A percentile compares a stretch with the other conserved stretches of the same genome.
Conservation (phyloP, 2,329 filamentous ascomycete species). For the Scedosporium boydii region DNA sequence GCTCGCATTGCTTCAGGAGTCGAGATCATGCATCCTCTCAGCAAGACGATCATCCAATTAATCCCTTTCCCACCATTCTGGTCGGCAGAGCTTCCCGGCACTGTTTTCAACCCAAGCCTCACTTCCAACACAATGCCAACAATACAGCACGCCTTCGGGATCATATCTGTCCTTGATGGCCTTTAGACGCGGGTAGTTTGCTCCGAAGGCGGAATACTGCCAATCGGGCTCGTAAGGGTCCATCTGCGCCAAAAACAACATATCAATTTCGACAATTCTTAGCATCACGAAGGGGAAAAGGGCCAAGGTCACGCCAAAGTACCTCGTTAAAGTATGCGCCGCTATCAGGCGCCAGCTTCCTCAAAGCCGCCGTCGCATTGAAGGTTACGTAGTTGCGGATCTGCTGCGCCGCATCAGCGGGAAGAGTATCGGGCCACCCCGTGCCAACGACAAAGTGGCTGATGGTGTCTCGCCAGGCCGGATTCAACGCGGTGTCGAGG, state of each 20-base stretch:
- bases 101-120: constrained; percentile 18
- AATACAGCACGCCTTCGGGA: constrained; percentile 22
- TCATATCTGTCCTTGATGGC: constrained; percentile 24
- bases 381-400: constrained; percentile 18
- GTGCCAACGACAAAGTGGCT: constrained; percentile 11
- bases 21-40: too few relatives aligned
- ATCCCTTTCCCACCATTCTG: neutral
- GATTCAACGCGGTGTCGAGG: constrained; percentile 16
- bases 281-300: neutral
- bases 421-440: constrained; percentile 11
- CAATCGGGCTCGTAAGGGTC: constrained; percentile 22
- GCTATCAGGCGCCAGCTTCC: constrained; percentile 25
- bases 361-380: constrained; percentile 19
- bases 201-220: constrained; percentile 23
- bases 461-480: constrained; percentile 16
- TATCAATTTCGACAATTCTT: neutral
- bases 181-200: constrained; percentile 20
- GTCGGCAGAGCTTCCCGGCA: constrained; percentile 14
- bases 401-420: constrained; percentile 10
- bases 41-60: too few relatives aligned
- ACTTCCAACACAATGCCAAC: constrained; percentile 26
- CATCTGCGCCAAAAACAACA: neutral
- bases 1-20: too few relatives aligned
- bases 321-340: constrained; percentile 34
- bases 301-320: too few relatives aligned